Percentiles rank a stretch among this genome's conserved stretches.
Evolutionary conservation across 2,329 filamentous ascomycete species (phyloP).

Genomic region (Paramyrothecium sp.): DNA sequence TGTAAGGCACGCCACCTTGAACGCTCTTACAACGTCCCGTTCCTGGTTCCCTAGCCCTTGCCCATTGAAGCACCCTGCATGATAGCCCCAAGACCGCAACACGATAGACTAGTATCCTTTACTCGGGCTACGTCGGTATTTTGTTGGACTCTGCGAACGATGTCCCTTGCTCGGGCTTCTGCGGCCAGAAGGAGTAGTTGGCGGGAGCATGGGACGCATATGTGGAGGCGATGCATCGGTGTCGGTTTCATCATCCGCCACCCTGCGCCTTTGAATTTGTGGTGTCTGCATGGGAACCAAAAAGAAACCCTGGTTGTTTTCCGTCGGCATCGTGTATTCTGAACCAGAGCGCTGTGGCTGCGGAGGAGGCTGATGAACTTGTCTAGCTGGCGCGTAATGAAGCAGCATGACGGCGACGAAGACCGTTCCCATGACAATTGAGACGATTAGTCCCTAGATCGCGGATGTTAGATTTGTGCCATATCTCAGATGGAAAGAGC

Average conservation of each 20-base stretch:
- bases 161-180: conserved; percentile 50
- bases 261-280: conserved; percentile 38
- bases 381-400: conserved; percentile 46
- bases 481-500: neutral
- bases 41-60: too few species aligned
- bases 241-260: conserved; percentile 46
- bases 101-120: conserved; percentile 23
- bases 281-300: conserved; percentile 52
- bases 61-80: too few species aligned
- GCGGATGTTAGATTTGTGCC: too few species aligned
- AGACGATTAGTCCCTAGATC: too few species aligned
- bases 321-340: conserved; percentile 21
- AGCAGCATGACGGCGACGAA: conserved; percentile 51
- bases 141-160: conserved; percentile 46
- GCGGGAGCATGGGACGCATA: conserved; percentile 38
- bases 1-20: too few species aligned
- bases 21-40: too few species aligned
- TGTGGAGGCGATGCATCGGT: conserved; percentile 49
- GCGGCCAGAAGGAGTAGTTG: conserved; percentile 44
- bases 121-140: conserved; percentile 36
- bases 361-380: too few species aligned
- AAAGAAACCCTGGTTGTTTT: conserved; percentile 42
- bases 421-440: conserved; percentile 38
- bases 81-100: neutral
- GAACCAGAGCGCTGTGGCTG: too few species aligned